Percentiles rank a stretch among this genome's conserved stretches.
These are phyloP conservation scores for Fagopyrum esculentum DNA, from an alignment of 148 eudicot species.

Conservation along the genomic window DNA sequence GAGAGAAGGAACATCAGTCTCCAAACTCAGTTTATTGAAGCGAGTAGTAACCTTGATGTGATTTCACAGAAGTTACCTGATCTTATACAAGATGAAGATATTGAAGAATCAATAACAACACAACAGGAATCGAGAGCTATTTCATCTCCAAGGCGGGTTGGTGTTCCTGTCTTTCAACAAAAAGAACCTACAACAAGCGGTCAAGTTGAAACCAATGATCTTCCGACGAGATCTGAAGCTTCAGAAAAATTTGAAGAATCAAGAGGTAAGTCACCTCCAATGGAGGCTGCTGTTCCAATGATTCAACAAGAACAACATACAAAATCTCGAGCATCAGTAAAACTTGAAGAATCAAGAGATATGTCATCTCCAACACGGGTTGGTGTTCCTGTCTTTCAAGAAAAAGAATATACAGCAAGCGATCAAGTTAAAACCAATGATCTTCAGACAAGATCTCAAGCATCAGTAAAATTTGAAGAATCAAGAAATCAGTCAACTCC, in stretches of 20 bases:
- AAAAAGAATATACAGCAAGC: too few relatives aligned
- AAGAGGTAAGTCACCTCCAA: neutral
- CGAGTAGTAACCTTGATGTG: conserved; percentile 32
- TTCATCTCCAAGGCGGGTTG: neutral
- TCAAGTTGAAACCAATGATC: neutral
- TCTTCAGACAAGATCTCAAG: neutral
- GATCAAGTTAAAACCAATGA: neutral
- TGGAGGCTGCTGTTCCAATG: neutral
- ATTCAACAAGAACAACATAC: neutral
- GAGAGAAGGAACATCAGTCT: conserved; percentile 39
- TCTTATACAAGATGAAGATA: conserved; percentile 50
- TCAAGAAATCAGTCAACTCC: neutral
- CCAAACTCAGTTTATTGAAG: conserved; percentile 39
- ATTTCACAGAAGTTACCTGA: conserved; percentile 43
- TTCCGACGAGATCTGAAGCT: neutral
- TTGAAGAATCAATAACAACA: conserved; percentile 16
- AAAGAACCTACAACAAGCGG: too few relatives aligned
- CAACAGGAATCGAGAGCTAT: neutral
- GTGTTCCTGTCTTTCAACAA: neutral
- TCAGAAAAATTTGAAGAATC: neutral
- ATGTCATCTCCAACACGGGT: too few relatives aligned
- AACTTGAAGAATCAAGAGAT: too few relatives aligned
- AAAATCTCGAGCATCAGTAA: too few relatives aligned
- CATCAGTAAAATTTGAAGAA: neutral
- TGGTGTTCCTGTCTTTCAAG: too few relatives aligned